These are phyloP conservation scores for Xylaria nigripes DNA, from an alignment of 495 filamentous ascomycete species.

Conservation along the genomic window DNA sequence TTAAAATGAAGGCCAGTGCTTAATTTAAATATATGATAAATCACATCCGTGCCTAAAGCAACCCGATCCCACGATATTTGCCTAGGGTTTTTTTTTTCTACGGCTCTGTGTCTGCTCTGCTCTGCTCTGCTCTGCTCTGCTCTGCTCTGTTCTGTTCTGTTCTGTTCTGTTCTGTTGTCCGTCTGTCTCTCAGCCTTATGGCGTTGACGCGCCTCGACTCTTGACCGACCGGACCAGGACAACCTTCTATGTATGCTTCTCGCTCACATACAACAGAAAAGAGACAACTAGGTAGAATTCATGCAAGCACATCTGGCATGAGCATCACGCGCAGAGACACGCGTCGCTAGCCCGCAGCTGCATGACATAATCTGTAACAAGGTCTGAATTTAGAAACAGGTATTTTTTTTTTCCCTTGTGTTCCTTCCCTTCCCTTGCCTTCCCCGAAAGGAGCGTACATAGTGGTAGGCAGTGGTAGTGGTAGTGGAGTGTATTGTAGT, in stretches of 20 bases:
- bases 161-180: too few relatives aligned
- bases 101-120: too few relatives aligned
- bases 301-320: conserved; percentile 14
- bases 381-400: conserved; percentile 3
- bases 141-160: too few relatives aligned
- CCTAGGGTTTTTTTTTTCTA: background rate
- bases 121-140: too few relatives aligned
- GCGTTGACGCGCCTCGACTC: background rate
- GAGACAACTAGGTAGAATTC: background rate
- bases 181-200: conserved; percentile 6
- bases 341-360: conserved; percentile 7
- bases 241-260: background rate
- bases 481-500: too few relatives aligned
- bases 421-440: too few relatives aligned
- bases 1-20: background rate
- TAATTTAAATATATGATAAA: conserved; percentile 7
- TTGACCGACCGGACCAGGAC: background rate
- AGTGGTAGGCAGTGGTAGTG: too few relatives aligned
- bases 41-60: conserved; percentile 10
- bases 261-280: too few relatives aligned
- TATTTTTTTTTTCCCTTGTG: too few relatives aligned
- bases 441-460: background rate
- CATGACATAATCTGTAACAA: conserved; percentile 10
- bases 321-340: conserved; percentile 8
- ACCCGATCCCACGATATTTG: conserved; percentile 1